phyloP scores from a whole-genome alignment of 768 basidiomycete genomes.

The Mycena vulgaris region DNA sequence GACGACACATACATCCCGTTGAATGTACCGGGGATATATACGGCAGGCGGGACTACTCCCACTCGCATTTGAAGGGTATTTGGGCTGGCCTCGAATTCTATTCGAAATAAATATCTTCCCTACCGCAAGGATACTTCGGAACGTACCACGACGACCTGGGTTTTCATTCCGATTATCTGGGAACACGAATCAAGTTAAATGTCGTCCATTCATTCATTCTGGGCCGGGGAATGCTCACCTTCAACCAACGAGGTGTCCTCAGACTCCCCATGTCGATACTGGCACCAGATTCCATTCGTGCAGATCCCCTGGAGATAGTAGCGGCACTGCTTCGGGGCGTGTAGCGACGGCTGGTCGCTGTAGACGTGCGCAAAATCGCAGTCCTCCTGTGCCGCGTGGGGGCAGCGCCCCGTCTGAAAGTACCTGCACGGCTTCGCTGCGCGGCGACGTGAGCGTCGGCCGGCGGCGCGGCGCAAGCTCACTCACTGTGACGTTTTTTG shows the following conservation, averaged over 20 bases:
- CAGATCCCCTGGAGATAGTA: slow-evolving; percentile 36
- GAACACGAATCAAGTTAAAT: background rate
- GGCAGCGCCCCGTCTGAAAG: slow-evolving; percentile 34
- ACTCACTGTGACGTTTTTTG: slow-evolving; percentile 41
- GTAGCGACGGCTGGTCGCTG: slow-evolving; percentile 20
- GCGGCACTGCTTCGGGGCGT: slow-evolving; percentile 32
- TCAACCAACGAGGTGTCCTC: slow-evolving; percentile 29
- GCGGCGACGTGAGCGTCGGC: background rate
- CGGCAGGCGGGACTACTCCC: background rate
- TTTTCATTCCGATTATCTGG: slow-evolving; percentile 20
- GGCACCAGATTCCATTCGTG: slow-evolving; percentile 39
- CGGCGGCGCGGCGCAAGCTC: background rate
- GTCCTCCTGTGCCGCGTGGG: slow-evolving; percentile 33
- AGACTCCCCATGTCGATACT: slow-evolving; percentile 32
- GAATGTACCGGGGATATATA: slow-evolving; percentile 15
- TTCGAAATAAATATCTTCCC: background rate
- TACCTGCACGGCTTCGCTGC: slow-evolving; percentile 37
- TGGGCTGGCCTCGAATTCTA: background rate
- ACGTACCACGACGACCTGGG: slow-evolving; percentile 7
- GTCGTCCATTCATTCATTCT: background rate
- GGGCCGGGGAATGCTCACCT: slow-evolving; percentile 1
- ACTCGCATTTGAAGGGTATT: slow-evolving; percentile 2
- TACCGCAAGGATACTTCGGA: background rate
- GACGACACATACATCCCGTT: slow-evolving; percentile 5
- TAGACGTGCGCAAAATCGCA: slow-evolving; percentile 39